phyloP scores from a whole-genome alignment of 2,329 filamentous ascomycete genomes.

The Cytospora paraplurivora region DNA sequence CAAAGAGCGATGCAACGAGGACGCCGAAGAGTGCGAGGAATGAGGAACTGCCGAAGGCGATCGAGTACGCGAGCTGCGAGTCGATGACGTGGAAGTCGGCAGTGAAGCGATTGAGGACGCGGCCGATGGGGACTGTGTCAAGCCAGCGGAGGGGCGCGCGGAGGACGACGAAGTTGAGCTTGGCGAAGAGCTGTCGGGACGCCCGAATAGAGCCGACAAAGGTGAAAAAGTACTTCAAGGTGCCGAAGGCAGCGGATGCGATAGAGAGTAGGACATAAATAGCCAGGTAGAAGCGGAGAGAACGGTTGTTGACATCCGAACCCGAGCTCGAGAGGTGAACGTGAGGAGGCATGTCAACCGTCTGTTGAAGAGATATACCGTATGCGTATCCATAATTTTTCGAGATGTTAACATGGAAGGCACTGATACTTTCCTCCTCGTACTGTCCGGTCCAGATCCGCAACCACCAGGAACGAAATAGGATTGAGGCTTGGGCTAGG shows the following conservation, averaged over 20 bases:
- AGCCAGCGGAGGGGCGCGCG: slow-evolving; percentile 77
- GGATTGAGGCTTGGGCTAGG: slow-evolving; percentile 54
- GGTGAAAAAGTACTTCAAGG: slow-evolving; percentile 63
- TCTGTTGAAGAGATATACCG: slow-evolving; percentile 50
- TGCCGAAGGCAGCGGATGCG: slow-evolving; percentile 59
- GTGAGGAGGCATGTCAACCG: slow-evolving; percentile 43
- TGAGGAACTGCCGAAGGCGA: slow-evolving; percentile 63
- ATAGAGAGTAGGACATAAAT: slow-evolving; percentile 67
- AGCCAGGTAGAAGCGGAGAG: slow-evolving; percentile 64
- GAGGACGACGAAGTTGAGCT: slow-evolving; percentile 67
- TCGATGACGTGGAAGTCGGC: slow-evolving; percentile 77
- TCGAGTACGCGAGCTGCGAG: slow-evolving; percentile 63
- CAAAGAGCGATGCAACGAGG: slow-evolving; percentile 66
- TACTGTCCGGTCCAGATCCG: slow-evolving; percentile 60
- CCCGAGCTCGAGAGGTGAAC: slow-evolving; percentile 32
- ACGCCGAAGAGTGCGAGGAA: slow-evolving; percentile 65
- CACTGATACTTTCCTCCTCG: slow-evolving; percentile 37
- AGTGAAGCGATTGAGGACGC: slow-evolving; percentile 77
- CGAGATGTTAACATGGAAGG: slow-evolving; percentile 33
- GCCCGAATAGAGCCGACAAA: slow-evolving; percentile 68
- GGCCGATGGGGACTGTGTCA: slow-evolving; percentile 76
- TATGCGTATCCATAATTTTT: slow-evolving; percentile 45
- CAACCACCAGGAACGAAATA: slow-evolving; percentile 66
- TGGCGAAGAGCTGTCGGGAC: slow-evolving; percentile 68
- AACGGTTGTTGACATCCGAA: slow-evolving; percentile 37